Evolutionary conservation across 306 rosid genomes (phyloP).

Genomic region (Vigna angularis): DNA sequence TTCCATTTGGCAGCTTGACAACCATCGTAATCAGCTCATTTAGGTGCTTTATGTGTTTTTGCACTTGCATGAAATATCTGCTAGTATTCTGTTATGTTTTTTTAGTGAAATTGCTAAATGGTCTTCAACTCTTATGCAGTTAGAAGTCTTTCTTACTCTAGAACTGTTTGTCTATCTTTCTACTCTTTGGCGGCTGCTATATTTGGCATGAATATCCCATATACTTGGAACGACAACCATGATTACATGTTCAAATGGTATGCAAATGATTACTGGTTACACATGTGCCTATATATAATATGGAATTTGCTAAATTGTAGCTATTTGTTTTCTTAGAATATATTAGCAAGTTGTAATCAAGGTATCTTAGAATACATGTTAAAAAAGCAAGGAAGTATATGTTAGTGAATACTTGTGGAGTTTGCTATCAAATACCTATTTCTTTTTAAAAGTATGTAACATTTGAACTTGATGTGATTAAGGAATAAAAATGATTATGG

Average conservation of each 20-base stretch:
- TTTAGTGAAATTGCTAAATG: constrained; percentile 6
- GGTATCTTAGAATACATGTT: too few species aligned
- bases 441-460: not conserved
- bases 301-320: too few species aligned
- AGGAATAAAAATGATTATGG: constrained; percentile 18
- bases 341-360: too few species aligned
- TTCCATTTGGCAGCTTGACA: too few species aligned
- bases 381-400: too few species aligned
- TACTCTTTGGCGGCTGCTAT: constrained; percentile 74
- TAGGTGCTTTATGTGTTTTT: too few species aligned
- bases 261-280: constrained; percentile 7
- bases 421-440: too few species aligned
- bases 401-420: too few species aligned
- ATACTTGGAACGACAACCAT: constrained; percentile 62
- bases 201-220: constrained; percentile 92
- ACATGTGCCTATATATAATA: too few species aligned
- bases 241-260: constrained; percentile 88
- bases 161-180: constrained; percentile 69
- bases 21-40: too few species aligned
- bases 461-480: not conserved
- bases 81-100: constrained; percentile 11
- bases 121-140: constrained; percentile 55
- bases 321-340: too few species aligned
- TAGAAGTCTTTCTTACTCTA: constrained; percentile 87
- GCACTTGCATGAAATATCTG: too few species aligned